These are phyloP conservation scores for Centella asiatica DNA, from an alignment of 129 eudicot species.

Conservation along the genomic window DNA sequence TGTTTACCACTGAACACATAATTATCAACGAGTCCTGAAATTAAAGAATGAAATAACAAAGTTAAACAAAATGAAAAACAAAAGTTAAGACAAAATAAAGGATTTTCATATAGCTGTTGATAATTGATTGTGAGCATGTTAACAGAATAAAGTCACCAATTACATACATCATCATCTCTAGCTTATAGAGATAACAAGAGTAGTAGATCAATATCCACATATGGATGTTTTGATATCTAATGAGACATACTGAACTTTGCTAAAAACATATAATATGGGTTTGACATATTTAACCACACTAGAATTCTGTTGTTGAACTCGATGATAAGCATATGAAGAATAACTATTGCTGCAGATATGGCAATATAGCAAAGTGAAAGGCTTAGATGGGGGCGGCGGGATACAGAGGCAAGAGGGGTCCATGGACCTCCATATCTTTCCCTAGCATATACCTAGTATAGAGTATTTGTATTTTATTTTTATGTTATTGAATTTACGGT, in stretches of 20 bases:
- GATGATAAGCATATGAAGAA: neutral
- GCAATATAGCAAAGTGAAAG: neutral
- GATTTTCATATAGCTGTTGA: neutral
- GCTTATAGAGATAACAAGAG: neutral
- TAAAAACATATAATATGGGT: too few relatives aligned
- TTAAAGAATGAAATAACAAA: conserved; percentile 2
- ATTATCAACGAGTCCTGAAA: conserved; percentile 39
- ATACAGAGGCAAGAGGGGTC: too few relatives aligned
- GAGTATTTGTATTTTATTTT: too few relatives aligned
- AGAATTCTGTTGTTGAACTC: neutral
- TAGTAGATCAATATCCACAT: neutral
- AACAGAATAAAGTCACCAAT: neutral
- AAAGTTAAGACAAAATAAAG: neutral
- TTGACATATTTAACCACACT: too few relatives aligned
- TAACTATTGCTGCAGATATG: neutral
- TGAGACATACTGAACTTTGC: too few relatives aligned
- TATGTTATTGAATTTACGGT: too few relatives aligned
- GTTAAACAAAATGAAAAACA: neutral
- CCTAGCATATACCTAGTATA: too few relatives aligned
- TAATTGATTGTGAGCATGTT: neutral
- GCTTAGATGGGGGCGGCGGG: too few relatives aligned
- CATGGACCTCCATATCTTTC: too few relatives aligned
- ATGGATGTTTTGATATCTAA: too few relatives aligned
- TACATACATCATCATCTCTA: too few relatives aligned
- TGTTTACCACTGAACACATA: conserved; percentile 14